Percentiles rank a stretch among this genome's conserved stretches.
phyloP scores from a whole-genome alignment of 768 basidiomycete genomes.

The Suillus paluster region DNA sequence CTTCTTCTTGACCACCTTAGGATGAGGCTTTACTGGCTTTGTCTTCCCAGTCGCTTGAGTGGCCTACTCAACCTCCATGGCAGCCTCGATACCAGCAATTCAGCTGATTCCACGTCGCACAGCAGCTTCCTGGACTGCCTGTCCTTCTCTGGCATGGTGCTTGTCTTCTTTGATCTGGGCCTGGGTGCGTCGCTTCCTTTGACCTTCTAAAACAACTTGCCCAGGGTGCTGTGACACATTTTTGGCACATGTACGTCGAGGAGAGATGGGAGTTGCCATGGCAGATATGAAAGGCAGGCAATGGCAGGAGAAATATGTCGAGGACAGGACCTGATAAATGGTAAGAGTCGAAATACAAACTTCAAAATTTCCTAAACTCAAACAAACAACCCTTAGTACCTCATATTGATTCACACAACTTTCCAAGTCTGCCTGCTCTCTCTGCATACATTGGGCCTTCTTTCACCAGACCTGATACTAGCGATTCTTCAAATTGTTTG shows the following conservation, averaged over 20 bases:
- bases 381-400: too few relatives aligned
- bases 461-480: too few relatives aligned
- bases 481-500: too few relatives aligned
- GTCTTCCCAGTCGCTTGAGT: background rate
- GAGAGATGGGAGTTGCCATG: slow-evolving; percentile 1
- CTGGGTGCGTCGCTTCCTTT: slow-evolving; percentile 1
- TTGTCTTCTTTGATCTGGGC: slow-evolving; percentile 11
- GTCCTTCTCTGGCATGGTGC: too few relatives aligned
- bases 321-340: background rate
- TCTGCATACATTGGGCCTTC: too few relatives aligned
- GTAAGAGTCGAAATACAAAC: background rate
- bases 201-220: slow-evolving; percentile 4
- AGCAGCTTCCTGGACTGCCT: background rate
- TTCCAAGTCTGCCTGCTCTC: background rate
- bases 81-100: background rate
- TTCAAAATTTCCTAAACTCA: background rate
- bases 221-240: slow-evolving; percentile 11
- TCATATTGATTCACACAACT: too few relatives aligned
- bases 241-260: slow-evolving; percentile 2
- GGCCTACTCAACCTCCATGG: background rate
- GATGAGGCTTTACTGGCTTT: slow-evolving; percentile 6
- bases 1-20: background rate
- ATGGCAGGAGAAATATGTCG: too few relatives aligned
- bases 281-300: background rate
- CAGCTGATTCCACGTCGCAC: background rate